Evolutionary conservation across 768 basidiomycete genomes (phyloP).

Genomic region (Trametes gibbosa): DNA sequence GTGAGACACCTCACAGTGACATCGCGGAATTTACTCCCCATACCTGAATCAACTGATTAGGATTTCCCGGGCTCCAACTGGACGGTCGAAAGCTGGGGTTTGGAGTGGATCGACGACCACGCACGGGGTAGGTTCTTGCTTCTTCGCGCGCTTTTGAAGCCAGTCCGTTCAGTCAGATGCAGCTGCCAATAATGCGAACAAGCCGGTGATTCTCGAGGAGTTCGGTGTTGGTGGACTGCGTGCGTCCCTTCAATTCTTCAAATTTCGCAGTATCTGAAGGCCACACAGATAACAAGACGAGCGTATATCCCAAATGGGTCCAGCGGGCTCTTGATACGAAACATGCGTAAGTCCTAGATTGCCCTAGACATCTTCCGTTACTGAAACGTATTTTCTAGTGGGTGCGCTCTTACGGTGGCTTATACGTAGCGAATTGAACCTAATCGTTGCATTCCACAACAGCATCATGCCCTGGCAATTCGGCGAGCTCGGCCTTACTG

Average conservation of each 20-base stretch:
- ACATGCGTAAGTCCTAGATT: slow-evolving; percentile 41
- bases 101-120: slow-evolving; percentile 34
- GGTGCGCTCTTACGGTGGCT: slow-evolving; percentile 11
- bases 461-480: slow-evolving; percentile 64
- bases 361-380: not conserved
- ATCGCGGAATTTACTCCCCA: not conserved
- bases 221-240: slow-evolving; percentile 37
- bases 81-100: slow-evolving; percentile 35
- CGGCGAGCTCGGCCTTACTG: slow-evolving; percentile 46
- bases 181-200: slow-evolving; percentile 45
- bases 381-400: slow-evolving; percentile 10
- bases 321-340: slow-evolving; percentile 44
- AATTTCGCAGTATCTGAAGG: not conserved
- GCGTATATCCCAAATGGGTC: slow-evolving; percentile 52
- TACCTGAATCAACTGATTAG: slow-evolving; percentile 24
- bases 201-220: slow-evolving; percentile 33
- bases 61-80: slow-evolving; percentile 49
- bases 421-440: not conserved
- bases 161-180: not conserved
- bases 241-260: slow-evolving; percentile 23
- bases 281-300: slow-evolving; percentile 44
- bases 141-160: not conserved
- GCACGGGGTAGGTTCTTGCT: slow-evolving; percentile 28
- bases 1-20: slow-evolving; percentile 11
- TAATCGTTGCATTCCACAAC: not conserved